Conservation (phyloP, 1,139 yeast genomes). For the Magnusiomyces tetraspermus region DNA sequence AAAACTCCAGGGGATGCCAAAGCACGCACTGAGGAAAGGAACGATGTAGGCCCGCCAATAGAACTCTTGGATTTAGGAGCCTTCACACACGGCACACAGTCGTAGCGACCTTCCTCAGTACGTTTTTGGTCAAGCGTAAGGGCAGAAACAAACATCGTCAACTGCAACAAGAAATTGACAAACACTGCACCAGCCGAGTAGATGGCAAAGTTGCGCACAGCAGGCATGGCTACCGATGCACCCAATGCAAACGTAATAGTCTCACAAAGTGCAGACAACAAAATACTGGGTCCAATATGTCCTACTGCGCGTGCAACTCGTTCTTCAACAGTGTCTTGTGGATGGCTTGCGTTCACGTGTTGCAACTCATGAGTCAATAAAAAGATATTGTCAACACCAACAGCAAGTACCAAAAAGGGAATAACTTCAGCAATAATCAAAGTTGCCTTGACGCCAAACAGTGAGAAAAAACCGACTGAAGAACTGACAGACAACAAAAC, state of each 20-base stretch:
- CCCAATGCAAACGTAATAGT: conserved; percentile 71
- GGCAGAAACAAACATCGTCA: conserved; percentile 72
- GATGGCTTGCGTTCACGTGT: conserved; percentile 40
- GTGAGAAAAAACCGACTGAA: conserved; percentile 71
- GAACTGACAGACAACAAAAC: conserved; percentile 72
- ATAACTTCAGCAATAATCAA: conserved; percentile 92
- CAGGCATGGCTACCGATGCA: conserved; percentile 83
- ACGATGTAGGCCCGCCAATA: conserved; percentile 11
- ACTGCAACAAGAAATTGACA: conserved; percentile 65
- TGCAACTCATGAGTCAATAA: conserved; percentile 72
- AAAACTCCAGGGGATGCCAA: conserved; percentile 25
- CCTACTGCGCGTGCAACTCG: conserved; percentile 58
- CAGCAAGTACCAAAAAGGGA: conserved; percentile 86
- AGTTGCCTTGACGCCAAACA: conserved; percentile 71
- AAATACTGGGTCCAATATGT: conserved; percentile 77
- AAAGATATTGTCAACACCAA: conserved; percentile 91
- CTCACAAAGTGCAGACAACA: conserved; percentile 69
- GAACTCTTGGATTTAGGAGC: conserved; percentile 13
- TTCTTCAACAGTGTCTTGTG: conserved; percentile 40
- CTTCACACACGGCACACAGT: conserved; percentile 37
- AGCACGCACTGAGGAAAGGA: conserved; percentile 21
- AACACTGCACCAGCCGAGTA: conserved; percentile 83
- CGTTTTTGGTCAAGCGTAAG: conserved; percentile 60
- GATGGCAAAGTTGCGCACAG: conserved; percentile 83
- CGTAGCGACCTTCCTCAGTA: conserved; percentile 49